Evolutionary conservation across 2,329 filamentous ascomycete genomes (phyloP).

Genomic region (Cladosporium oxysporum): DNA sequence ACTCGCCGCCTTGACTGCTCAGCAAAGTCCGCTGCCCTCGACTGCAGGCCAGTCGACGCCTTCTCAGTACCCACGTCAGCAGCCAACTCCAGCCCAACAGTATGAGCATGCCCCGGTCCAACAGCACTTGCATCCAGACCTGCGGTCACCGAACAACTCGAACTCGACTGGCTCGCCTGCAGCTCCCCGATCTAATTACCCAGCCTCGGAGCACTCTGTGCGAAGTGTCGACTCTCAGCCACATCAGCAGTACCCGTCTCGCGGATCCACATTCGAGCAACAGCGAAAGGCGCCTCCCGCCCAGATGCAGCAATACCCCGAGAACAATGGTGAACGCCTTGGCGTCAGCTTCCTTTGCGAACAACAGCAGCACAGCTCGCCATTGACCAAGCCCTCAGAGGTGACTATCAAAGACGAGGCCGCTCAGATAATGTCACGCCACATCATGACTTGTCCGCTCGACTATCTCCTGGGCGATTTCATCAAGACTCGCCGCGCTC

Average conservation of each 20-base stretch:
- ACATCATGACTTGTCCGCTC: conserved; percentile 64
- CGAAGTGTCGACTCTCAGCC: conserved; percentile 24
- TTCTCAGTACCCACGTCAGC: conserved; percentile 5
- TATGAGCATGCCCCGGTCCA: conserved; percentile 22
- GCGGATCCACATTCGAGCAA: conserved; percentile 23
- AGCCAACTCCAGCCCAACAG: conserved; percentile 19
- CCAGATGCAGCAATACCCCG: conserved; percentile 18
- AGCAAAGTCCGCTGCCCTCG: conserved; percentile 46
- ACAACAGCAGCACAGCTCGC: conserved; percentile 48
- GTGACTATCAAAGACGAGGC: not conserved
- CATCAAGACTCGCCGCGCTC: conserved; percentile 66
- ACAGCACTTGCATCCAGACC: conserved; percentile 37
- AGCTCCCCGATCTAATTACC: conserved; percentile 5
- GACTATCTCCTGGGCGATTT: conserved; percentile 81
- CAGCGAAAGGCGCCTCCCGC: conserved; percentile 20
- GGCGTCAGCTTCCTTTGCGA: conserved; percentile 70
- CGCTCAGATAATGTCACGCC: not conserved
- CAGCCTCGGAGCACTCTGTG: conserved; percentile 1
- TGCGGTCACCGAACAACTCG: conserved; percentile 25
- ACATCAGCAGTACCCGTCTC: conserved; percentile 19
- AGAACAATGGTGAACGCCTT: conserved; percentile 58
- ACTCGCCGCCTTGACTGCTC: conserved; percentile 49
- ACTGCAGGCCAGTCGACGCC: conserved; percentile 12
- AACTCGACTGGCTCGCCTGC: conserved; percentile 9
- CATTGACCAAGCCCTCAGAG: not conserved